These are phyloP conservation scores for Rhizophlyctis rosea DNA, from an alignment of 192 early-diverging fungal species.

Conservation along the genomic window DNA sequence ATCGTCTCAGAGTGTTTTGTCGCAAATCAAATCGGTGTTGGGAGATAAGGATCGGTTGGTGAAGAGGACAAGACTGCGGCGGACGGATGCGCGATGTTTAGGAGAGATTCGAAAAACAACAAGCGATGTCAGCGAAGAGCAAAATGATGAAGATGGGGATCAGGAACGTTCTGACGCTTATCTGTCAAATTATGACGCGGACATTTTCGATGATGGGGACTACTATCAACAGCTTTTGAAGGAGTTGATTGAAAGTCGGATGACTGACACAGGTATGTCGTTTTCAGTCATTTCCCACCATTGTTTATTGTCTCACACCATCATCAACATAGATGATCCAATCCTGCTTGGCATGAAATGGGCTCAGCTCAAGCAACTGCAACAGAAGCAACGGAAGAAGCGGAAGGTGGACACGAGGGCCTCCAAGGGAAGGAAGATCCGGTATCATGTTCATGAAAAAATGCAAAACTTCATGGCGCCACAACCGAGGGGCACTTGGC, in stretches of 20 bases:
- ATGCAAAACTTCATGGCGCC: conserved; percentile 96
- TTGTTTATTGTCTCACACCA: conserved; percentile 2
- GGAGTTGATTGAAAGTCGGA: conserved; percentile 91
- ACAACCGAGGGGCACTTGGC: conserved; percentile 84
- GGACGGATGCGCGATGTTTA: conserved; percentile 65
- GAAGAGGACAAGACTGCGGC: conserved; percentile 82
- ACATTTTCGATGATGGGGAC: conserved; percentile 95
- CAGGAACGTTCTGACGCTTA: conserved; percentile 51
- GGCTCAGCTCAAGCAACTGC: conserved; percentile 72
- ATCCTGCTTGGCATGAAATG: conserved; percentile 77
- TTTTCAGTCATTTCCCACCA: neutral
- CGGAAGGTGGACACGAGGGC: conserved; percentile 83
- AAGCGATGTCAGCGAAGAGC: conserved; percentile 25
- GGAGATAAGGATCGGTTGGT: conserved; percentile 71
- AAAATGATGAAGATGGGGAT: conserved; percentile 30
- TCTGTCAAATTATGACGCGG: conserved; percentile 70
- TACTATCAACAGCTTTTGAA: conserved; percentile 92
- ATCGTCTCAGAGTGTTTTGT: conserved; percentile 61
- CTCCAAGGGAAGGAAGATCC: conserved; percentile 85
- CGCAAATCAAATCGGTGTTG: conserved; percentile 71
- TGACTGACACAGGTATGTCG: conserved; percentile 70
- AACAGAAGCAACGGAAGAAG: conserved; percentile 63
- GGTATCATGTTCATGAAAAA: conserved; percentile 96
- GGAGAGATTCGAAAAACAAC: conserved; percentile 22
- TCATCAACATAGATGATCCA: conserved; percentile 68